Base-by-base conservation (phyloP, 345 rosid species). In the Populus nigra region DNA sequence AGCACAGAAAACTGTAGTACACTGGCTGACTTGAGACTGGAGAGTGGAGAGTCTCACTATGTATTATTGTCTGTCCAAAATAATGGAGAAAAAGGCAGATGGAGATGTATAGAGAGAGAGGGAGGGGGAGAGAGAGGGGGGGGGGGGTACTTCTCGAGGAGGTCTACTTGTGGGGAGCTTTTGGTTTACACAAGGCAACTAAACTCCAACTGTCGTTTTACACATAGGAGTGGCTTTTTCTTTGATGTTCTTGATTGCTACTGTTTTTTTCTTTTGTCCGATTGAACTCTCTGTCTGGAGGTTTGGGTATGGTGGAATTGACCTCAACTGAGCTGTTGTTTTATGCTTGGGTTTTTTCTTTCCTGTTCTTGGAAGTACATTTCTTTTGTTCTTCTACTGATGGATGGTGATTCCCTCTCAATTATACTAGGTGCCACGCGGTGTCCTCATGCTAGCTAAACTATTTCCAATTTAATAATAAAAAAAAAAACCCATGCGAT, bases 171-270 rank as follows among this genome's bases (percentile, higher is more conserved):
- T 1, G 5, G 53, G 53, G 53, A 47, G 53, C 53, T 47, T 4
- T 15, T 15, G 53, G 31, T 25, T 71, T 36, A 55, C 74, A 61
- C 3, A 47, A 36, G 65, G 38, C 5, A 73, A 61, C 74, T 18
- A 74, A 76, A 53, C 57, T 27, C 43, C 63, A 68, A 68, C 73
- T 68, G 79, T 76, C 68, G 50, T 68, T 76, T 76, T 36, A 23
- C 3, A 36, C 1, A 8, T 16, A 35, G 73, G 69, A 25, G 25
- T 50, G 22, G 12, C 55, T 68, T 35, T 68, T 36, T 38, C 22
- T 36, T 20, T 23, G 8, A 15, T 35, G 67, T 35, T 69, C 47
- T 69, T 41, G 25, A 22, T 69, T 13, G 41, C 2, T 20, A 13
- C 43, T 38, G 45, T n/a, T 23, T 17, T 39, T 38, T 39, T 67